Evolutionary conservation across 75 land plant species (phyloP), one percentile per base, ranked within the genome.

Genomic region (Sequoiadendron giganteum): DNA sequence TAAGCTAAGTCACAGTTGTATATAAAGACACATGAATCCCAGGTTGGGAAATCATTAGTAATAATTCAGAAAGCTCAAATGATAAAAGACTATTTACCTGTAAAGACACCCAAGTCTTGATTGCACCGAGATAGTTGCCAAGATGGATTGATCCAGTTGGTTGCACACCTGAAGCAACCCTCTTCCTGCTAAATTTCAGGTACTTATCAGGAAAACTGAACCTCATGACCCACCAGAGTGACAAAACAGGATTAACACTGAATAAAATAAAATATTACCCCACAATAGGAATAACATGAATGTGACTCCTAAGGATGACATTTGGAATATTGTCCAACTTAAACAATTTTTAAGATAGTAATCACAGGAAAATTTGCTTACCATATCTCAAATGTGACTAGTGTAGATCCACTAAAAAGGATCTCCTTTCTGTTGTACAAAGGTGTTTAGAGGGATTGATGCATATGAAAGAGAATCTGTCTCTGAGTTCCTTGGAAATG

Each of bases 131-230:
- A 86, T 98, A 98, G 87, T 98, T 98, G 28, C 99, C 99, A 68
- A 98, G 91, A 88, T 98, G 99, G 61, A 98, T 92, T 38, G 95
- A 86, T 81, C 99, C 99, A 4, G 99, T 98, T 72, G 99, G 99
- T 88, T 98, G 99, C 38, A 98, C 99, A 28, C 99, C 99, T 79
- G 99, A 98, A n/a, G 97, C 97, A 86, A 98, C 93, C 88, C 99
- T 91, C 88, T 95, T 96, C 91, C 99, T 98, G 88, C 54, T 61
- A 89, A 65, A 82, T 82, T 40, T 82, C 83, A 82, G 14, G n/a
- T 82, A n/a, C 84, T 82, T 19, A 4, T 82, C 32, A 82, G 84
- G 84, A 82, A 81, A 82, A 82, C 32, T 82, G 48, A 82, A 82
- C 25, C 5, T 28, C 84, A 82, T 3, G 30, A 47, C 10, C n/a